These are phyloP conservation scores for Zygoascus ofunaensis DNA, from an alignment of 805 yeast species.

Conservation along the genomic window DNA sequence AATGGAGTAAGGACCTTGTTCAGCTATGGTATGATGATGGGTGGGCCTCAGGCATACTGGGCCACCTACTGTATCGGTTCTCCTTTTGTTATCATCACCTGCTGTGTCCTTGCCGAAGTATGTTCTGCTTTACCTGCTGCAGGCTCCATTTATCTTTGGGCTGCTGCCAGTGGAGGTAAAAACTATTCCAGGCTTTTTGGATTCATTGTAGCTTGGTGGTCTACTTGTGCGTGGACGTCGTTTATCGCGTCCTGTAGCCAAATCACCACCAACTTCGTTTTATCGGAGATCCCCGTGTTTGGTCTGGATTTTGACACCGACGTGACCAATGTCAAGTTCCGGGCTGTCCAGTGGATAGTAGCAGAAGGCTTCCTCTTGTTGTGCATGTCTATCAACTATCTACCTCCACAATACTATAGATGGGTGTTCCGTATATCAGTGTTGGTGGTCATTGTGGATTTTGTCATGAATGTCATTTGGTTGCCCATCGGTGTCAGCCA, in stretches of 20 bases:
- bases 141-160: constrained; percentile 22
- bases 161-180: constrained; percentile 18
- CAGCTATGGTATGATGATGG: constrained; percentile 13
- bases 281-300: constrained; percentile 17
- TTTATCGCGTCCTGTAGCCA: constrained; percentile 16
- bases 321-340: constrained; percentile 13
- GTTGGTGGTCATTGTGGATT: constrained; percentile 13
- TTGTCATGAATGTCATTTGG: constrained; percentile 17
- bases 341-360: constrained; percentile 21
- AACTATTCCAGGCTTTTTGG: constrained; percentile 17
- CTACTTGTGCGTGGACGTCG: constrained; percentile 20
- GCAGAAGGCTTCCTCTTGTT: constrained; percentile 14
- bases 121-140: constrained; percentile 21
- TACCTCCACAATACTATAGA: constrained; percentile 15
- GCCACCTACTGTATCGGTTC: constrained; percentile 11
- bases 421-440: constrained; percentile 15
- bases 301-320: constrained; percentile 10
- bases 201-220: constrained; percentile 20
- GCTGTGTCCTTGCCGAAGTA: constrained; percentile 18
- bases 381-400: constrained; percentile 13
- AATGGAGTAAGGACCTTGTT: constrained; percentile 13
- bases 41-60: constrained; percentile 21
- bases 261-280: constrained; percentile 14
- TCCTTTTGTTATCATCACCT: constrained; percentile 17
- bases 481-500: constrained; percentile 19